Base-by-base conservation (phyloP, 768 basidiomycete species). In the Podaxis rugospora region DNA sequence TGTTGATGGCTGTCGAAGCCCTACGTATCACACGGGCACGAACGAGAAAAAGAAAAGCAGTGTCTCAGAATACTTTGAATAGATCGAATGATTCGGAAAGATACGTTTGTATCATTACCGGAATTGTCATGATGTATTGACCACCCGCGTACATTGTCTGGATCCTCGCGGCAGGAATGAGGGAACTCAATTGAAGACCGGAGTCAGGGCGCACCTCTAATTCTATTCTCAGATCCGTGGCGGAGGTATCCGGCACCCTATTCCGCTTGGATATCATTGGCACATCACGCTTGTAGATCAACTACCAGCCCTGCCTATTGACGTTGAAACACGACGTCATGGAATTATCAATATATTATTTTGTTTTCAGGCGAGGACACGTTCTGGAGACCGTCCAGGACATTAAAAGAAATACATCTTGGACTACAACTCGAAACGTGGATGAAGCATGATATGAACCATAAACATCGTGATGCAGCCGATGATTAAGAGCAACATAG, bases 151-250 rank as follows among this genome's bases (percentile, higher is more conserved):
- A 2, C 42, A 5, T n/a, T 44, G 42, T n/a, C 25, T 40, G 27
- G 55, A 55, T 44, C 55, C 55, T 55, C 55, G 40, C 46, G 55
- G 39, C 16, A 25, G 21, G 36, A 44, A 40, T 28, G 39, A 42
- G 55, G 55, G 55, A 28, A 42, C 14, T 42, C 42, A 55, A 42
- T 55, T 44, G 39, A 44, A 44, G 21, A 37, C 55, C 55, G 55
- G 42, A 55, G 13, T 28, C 55, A 42, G 42, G 40, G 55, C 28
- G 14, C 23, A 42, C 28, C 11, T 27, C 40, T 10, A 28, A 55
- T 55, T 55, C 40, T 23, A 25, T 55, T 40, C 11, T 23, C 25
- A 25, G 40, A 42, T 55, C 55, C 42, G 55, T 18, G 23, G 55
- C 40, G 39, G 55, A 21, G 16, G 42, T 55, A 44, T 42, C 27